Evolutionary conservation across 2,329 filamentous ascomycete species (phyloP), one percentile per base, ranked within the genome.

Genomic region (Phaeosphaeria sp.): DNA sequence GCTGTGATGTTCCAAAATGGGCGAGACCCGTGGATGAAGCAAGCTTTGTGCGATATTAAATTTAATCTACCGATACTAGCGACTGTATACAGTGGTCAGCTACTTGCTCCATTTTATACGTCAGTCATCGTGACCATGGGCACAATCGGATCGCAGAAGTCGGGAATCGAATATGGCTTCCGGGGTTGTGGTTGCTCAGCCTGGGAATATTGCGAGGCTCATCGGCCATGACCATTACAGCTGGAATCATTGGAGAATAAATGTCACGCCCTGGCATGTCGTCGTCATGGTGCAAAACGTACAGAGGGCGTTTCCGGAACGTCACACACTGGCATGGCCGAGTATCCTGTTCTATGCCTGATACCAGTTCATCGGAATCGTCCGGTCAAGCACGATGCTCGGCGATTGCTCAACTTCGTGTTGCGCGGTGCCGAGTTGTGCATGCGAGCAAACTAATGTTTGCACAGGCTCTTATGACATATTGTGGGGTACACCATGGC

Each of bases 21-120:
- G 39, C 20, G 41, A 25, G 36, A 11, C 21, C 42, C 36, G 54
- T 43, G 44, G 36, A 30, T 33, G 39, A 46, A 46, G 39, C 21
- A 50, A 46, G 46, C 41, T 58, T 47, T 52, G 21, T 30, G 25
- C 21, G 46, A 52, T 42, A 50, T 52, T 55, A 49, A 30, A 30
- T 15, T 50, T 42, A 46, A 50, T 55, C 33, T 47, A 50, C 18
- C 25, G 18, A 52, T 43, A 59, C 47, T 17, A 33, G 42, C 42
- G 49, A 36, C 41, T 50, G 30, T 50, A 55, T 50, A 53, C 52
- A 53, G 20, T 2, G 20, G 41, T 43, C 41, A 43, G 20, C 41
- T 11, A 43, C n/a, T 21, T 43, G 41, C 41, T 21, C 41, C 41
- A 43, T 9, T 43, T 43, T 36, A 36, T 36, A 36, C 5, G 30